Conservation (phyloP, 768 basidiomycete genomes). For the Panaeolus cyanescens region DNA sequence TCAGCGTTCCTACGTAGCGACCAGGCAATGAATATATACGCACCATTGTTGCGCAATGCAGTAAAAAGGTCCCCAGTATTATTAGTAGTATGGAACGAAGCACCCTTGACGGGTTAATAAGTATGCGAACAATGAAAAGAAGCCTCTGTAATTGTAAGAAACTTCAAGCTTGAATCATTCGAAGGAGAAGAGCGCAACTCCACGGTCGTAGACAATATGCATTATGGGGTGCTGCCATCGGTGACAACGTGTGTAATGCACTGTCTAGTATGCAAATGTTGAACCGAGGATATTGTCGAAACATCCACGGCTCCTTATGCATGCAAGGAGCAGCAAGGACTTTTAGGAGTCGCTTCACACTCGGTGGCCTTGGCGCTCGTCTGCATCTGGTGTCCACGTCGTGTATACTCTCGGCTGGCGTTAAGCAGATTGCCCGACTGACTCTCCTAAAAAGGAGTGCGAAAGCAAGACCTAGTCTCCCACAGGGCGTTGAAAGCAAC, state of each 20-base stretch:
- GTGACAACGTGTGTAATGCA: neutral
- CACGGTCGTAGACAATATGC: neutral
- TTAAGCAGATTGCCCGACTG: neutral
- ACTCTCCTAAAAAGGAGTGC: neutral
- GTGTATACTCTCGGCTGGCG: neutral
- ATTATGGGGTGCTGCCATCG: neutral
- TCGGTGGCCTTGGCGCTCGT: neutral
- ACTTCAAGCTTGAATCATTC: neutral
- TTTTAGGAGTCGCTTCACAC: neutral
- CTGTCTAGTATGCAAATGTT: neutral
- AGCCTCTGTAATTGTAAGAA: neutral
- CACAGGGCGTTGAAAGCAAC: neutral
- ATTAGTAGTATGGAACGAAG: neutral
- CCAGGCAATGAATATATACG: neutral
- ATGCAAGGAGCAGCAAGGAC: neutral
- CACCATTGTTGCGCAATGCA: neutral
- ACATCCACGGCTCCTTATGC: neutral
- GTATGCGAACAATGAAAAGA: neutral
- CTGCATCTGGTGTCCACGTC: neutral
- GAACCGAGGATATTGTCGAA: neutral
- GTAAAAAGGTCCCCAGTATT: neutral
- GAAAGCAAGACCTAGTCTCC: neutral
- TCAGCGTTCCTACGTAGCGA: neutral
- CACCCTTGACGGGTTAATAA: neutral
- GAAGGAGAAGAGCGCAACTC: neutral